Evolutionary conservation across 371 early-diverging fungal species (phyloP), one percentile per base, ranked within the genome.

Genomic region (Haplosporangium sp.): DNA sequence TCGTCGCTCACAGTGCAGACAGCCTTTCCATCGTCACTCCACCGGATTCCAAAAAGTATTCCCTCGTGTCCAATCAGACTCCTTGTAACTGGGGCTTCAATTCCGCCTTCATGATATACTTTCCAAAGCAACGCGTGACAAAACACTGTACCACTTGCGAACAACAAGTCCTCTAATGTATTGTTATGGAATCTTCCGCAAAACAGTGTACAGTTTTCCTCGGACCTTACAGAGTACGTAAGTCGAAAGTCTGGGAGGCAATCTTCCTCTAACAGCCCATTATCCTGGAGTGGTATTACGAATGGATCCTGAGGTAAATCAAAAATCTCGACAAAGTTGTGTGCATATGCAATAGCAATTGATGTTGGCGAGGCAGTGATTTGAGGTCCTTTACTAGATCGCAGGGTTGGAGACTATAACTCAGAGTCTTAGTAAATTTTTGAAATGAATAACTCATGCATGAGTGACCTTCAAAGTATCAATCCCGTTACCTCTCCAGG

Each of bases 121-220:
- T 82, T 83, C 95, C 96, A 95, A 0, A 96, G 66, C 65, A 93
- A 86, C 0, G 94, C 92, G 57, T 94, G 86, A 76, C 93, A 93
- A 73, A 95, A 96, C 3, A 94, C 94, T 0, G 96, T 96, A 1
- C 96, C 96, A 4, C 92, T 89, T 0, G 93, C 94, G 2, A 96
- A 79, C 8, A 83, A 70, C 17, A 96, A 67, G 0, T 79, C 78
- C 4, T 84, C 85, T 9, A 78, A 53, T 0, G 88, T 87, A 2
- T 63, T 71, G 53, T 94, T 94, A 69, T 82, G 86, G 53, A 94
- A 88, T 13, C 85, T 77, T 0, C 95, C 96, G 4, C 93, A 90
- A 76, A 92, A 86, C 15, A 85, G 75, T 0, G 82, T 81, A 35
- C 82, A 81, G 47, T 75, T 72, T 58, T 81, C 82, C 48, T 84